phyloP scores from a whole-genome alignment of 345 rosid genomes.

The Euphorbia peplus region DNA sequence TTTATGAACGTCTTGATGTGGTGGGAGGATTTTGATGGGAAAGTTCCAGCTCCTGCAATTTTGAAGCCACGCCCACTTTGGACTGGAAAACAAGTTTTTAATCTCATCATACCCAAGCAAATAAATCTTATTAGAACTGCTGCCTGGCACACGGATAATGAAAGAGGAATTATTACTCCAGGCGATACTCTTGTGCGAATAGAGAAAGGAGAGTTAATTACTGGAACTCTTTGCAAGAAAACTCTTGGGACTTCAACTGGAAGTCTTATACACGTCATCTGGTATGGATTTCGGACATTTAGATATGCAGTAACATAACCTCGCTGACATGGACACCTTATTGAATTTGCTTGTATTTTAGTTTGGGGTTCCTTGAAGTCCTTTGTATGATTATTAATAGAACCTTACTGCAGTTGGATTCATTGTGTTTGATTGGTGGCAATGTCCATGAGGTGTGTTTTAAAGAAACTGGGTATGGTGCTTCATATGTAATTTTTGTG shows the following conservation, averaged over 20 bases:
- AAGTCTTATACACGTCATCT: conserved; percentile 93
- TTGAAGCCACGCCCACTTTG: conserved; percentile 94
- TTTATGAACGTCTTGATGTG: conserved; percentile 98
- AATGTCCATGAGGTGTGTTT: not conserved
- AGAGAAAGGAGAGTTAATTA: conserved; percentile 84
- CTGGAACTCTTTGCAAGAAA: conserved; percentile 98
- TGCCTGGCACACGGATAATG: conserved; percentile 86
- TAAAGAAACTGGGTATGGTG: not conserved
- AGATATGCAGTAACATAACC: not conserved
- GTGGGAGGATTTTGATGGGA: conserved; percentile 99
- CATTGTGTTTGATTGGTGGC: not conserved
- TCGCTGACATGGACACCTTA: not conserved
- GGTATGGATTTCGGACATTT: conserved; percentile 43
- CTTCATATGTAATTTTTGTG: not conserved
- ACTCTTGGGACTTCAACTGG: conserved; percentile 86
- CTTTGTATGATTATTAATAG: not conserved
- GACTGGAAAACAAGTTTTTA: conserved; percentile 98
- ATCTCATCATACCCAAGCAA: conserved; percentile 97
- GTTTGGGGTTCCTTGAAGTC: not conserved
- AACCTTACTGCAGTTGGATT: not conserved
- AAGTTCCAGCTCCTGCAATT: conserved; percentile 92
- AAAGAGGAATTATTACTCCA: conserved; percentile 74
- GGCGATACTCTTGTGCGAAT: conserved; percentile 95
- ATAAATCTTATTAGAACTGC: conserved; percentile 80
- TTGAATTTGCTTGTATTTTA: conserved; percentile 1